Conservation (phyloP, 345 rosid species). For the Abelmoschus esculentus region DNA sequence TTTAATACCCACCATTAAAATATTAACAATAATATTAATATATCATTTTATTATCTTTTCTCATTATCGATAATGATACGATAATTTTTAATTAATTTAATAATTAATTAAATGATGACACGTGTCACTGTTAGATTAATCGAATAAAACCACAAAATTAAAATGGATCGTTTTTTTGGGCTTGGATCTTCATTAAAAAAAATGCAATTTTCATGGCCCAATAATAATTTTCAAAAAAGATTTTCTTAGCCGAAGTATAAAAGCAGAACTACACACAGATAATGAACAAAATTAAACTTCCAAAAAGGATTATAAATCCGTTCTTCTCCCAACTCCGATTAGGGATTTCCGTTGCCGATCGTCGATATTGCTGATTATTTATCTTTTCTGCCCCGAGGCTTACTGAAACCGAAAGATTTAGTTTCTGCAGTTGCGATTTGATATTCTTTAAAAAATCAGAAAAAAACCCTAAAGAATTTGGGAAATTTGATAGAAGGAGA, state of each 20-base stretch:
- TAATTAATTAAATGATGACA: too few relatives aligned
- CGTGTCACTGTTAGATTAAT: too few relatives aligned
- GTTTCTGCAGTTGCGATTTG: background rate
- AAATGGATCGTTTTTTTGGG: background rate
- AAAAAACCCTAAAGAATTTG: background rate
- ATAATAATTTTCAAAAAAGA: background rate
- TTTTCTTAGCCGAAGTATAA: background rate
- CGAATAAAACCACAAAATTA: too few relatives aligned
- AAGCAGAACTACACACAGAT: background rate
- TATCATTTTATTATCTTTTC: too few relatives aligned
- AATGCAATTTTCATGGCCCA: background rate
- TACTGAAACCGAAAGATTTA: background rate
- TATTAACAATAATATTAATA: too few relatives aligned
- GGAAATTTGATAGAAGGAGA: background rate
- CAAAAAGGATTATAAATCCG: background rate
- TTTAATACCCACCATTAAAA: too few relatives aligned
- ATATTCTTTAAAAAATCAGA: background rate
- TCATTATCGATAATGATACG: too few relatives aligned
- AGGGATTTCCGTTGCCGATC: background rate
- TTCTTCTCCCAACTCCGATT: background rate
- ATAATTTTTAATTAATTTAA: too few relatives aligned
- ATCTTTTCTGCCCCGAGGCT: background rate
- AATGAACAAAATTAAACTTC: background rate
- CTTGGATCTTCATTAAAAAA: too few relatives aligned
- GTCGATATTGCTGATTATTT: background rate